Conservation (phyloP, 805 yeast species). For the Crinitomyces ghanaensis region DNA sequence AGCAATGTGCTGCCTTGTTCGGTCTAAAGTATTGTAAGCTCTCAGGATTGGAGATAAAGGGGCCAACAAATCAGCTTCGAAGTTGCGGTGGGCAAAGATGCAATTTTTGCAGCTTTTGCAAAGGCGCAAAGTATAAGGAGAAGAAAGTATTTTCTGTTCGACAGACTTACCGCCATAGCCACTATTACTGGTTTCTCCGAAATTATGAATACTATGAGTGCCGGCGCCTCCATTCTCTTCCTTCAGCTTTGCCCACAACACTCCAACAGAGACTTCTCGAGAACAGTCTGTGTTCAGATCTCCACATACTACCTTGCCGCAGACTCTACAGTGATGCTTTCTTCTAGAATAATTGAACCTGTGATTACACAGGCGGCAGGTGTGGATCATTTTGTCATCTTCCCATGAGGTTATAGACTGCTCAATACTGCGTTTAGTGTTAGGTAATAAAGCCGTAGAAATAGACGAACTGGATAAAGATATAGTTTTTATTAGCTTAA, state of each 20-base stretch:
- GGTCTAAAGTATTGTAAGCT: constrained; percentile 33
- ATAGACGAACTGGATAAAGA: too few relatives aligned
- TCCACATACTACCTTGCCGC: constrained; percentile 78
- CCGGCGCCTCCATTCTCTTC: constrained; percentile 8
- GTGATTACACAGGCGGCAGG: constrained; percentile 55
- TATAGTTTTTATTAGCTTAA: constrained; percentile 19
- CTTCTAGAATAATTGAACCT: constrained; percentile 47
- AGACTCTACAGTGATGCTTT: constrained; percentile 84
- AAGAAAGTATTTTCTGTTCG: too few relatives aligned
- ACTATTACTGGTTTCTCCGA: too few relatives aligned
- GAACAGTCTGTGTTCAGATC: constrained; percentile 56
- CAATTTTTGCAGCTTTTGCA: constrained; percentile 60
- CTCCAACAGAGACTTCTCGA: constrained; percentile 46
- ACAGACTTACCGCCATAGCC: too few relatives aligned
- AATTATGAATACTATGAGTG: too few relatives aligned
- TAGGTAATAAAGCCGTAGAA: constrained; percentile 21
- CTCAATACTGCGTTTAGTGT: constrained; percentile 31
- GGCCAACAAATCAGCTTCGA: constrained; percentile 29
- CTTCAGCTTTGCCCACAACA: constrained; percentile 22
- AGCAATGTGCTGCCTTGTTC: constrained; percentile 29
- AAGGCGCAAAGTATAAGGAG: constrained; percentile 45
- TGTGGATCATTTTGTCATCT: constrained; percentile 33
- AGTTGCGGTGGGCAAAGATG: constrained; percentile 46
- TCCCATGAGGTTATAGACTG: constrained; percentile 55
- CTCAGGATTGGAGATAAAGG: constrained; percentile 29